Evolutionary conservation across 768 basidiomycete species (phyloP).

Genomic region (Phanerodontia chrysosporium): DNA sequence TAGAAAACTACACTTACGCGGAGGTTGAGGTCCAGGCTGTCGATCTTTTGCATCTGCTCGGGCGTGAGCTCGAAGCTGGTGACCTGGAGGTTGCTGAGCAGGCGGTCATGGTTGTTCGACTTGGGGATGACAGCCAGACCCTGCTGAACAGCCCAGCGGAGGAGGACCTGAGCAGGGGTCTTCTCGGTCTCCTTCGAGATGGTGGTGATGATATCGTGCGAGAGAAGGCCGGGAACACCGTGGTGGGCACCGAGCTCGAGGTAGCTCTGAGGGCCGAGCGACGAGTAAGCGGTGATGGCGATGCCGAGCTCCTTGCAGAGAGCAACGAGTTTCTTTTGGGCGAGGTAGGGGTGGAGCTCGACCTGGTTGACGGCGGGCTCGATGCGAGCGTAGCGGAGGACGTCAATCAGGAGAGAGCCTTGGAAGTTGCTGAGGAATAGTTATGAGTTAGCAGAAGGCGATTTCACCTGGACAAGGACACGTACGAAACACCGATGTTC

Average conservation of each 20-base stretch:
- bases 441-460: neutral
- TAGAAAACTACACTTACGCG: conserved; percentile 42
- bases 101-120: conserved; percentile 34
- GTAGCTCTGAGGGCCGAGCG: conserved; percentile 52
- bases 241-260: conserved; percentile 64
- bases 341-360: conserved; percentile 55
- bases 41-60: conserved; percentile 56
- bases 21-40: conserved; percentile 54
- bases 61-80: conserved; percentile 46
- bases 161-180: conserved; percentile 45
- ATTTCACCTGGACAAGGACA: neutral
- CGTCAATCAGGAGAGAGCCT: conserved; percentile 67
- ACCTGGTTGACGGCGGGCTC: conserved; percentile 56
- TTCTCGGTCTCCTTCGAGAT: conserved; percentile 50
- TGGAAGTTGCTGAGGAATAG: conserved; percentile 61
- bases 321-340: conserved; percentile 43
- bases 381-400: conserved; percentile 72
- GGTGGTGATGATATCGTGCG: conserved; percentile 38
- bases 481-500: conserved; percentile 76
- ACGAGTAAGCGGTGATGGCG: conserved; percentile 53
- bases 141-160: conserved; percentile 47
- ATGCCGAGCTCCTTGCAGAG: conserved; percentile 42
- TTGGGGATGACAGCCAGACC: conserved; percentile 50
- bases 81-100: conserved; percentile 43
- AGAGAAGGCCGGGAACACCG: conserved; percentile 46